phyloP scores from a whole-genome alignment of 768 basidiomycete genomes.

The Podaxis sp. region DNA sequence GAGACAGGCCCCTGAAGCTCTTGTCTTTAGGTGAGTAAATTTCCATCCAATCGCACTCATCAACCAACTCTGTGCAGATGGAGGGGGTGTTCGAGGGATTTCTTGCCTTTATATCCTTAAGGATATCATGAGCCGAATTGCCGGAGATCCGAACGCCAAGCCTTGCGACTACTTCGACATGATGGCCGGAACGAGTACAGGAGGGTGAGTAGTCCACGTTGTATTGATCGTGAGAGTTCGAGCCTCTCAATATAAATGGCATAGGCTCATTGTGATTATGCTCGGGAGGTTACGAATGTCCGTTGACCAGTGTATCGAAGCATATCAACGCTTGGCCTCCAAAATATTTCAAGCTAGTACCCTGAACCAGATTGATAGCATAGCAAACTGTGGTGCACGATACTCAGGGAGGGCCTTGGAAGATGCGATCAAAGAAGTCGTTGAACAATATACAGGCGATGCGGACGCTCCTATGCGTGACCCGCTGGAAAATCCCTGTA shows the following conservation, averaged over 20 bases:
- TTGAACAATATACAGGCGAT: constrained; percentile 23
- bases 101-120: constrained; percentile 29
- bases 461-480: constrained; percentile 27
- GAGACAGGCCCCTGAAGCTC: constrained; percentile 23
- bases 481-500: constrained; percentile 22
- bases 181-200: constrained; percentile 34
- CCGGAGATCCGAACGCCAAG: constrained; percentile 20
- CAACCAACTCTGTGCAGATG: constrained; percentile 21
- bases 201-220: constrained; percentile 23
- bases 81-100: constrained; percentile 35
- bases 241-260: neutral
- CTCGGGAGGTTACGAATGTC: constrained; percentile 35
- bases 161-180: constrained; percentile 34
- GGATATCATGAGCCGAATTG: constrained; percentile 27
- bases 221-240: neutral
- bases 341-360: constrained; percentile 27
- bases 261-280: constrained; percentile 34
- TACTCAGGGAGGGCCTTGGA: constrained; percentile 25
- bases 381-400: constrained; percentile 21
- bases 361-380: constrained; percentile 15
- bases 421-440: constrained; percentile 23
- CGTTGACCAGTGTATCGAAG: constrained; percentile 30
- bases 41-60: neutral
- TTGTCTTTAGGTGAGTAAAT: constrained; percentile 20
- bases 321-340: constrained; percentile 25